Evolutionary conservation across 2,329 filamentous ascomycete genomes (phyloP).

Genomic region (Sclerotinia nivalis): DNA sequence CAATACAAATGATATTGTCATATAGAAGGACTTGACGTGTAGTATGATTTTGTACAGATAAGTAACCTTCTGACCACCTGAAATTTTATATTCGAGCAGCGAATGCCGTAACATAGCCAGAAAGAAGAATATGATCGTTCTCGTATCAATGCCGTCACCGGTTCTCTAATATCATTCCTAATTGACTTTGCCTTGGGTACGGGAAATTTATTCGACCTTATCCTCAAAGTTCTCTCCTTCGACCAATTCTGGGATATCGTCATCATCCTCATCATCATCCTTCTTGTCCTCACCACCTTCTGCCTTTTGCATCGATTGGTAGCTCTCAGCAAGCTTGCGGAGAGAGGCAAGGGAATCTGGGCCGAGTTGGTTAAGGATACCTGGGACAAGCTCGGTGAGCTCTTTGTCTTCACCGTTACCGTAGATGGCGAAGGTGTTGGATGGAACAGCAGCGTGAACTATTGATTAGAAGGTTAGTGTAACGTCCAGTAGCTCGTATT

Average conservation of each 20-base stretch:
- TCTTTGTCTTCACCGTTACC: slow-evolving; percentile 99
- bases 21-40: slow-evolving; percentile 30
- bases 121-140: slow-evolving; percentile 27
- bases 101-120: slow-evolving; percentile 28
- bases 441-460: slow-evolving; percentile 96
- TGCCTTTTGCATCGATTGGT: slow-evolving; percentile 98
- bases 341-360: slow-evolving; percentile 97
- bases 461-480: slow-evolving; percentile 24
- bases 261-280: slow-evolving; percentile 68
- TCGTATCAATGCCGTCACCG: slow-evolving; percentile 30
- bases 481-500: neutral
- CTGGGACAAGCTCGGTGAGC: slow-evolving; percentile 97
- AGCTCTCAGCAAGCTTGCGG: slow-evolving; percentile 97
- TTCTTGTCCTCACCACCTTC: slow-evolving; percentile 75
- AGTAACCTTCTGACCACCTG: slow-evolving; percentile 39
- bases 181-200: slow-evolving; percentile 7
- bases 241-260: slow-evolving; percentile 96
- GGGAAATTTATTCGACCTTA: slow-evolving; percentile 58
- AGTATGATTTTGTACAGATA: slow-evolving; percentile 41
- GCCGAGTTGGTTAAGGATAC: slow-evolving; percentile 99
- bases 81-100: slow-evolving; percentile 33
- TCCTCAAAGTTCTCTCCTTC: slow-evolving; percentile 98
- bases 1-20: slow-evolving; percentile 9
- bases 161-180: slow-evolving; percentile 26
- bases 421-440: slow-evolving; percentile 99